A percentile compares a stretch with the other conserved stretches of the same genome.
Conservation (phyloP, 106 monocot species). For the Phalaenopsis aphrodite region DNA sequence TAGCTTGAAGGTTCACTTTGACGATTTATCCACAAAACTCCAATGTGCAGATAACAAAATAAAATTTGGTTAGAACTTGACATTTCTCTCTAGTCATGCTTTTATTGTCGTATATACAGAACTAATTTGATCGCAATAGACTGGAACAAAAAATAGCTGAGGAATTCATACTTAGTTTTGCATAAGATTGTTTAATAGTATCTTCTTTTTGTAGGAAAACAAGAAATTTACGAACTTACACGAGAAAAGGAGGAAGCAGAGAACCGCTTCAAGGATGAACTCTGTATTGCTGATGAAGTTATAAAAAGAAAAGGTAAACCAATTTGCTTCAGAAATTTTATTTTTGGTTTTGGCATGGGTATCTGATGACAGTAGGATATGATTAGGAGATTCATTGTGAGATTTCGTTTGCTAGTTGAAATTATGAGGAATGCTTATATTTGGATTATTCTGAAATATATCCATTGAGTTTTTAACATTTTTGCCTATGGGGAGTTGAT, state of each 20-base stretch:
- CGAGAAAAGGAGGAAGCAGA: slow-evolving; percentile 64
- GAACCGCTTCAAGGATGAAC: slow-evolving; percentile 31
- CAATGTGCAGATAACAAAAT: slow-evolving; percentile 47
- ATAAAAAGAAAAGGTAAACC: slow-evolving; percentile 58
- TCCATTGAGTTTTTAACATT: neutral
- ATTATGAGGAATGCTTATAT: neutral
- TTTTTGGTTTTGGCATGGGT: neutral
- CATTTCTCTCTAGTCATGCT: neutral
- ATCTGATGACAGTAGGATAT: neutral
- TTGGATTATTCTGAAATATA: neutral
- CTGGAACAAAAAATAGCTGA: neutral
- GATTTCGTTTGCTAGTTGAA: neutral
- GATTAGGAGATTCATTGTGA: neutral
- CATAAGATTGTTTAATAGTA: neutral
- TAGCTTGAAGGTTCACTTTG: slow-evolving; percentile 43
- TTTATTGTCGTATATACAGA: neutral
- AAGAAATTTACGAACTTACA: slow-evolving; percentile 44
- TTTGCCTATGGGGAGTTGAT: neutral
- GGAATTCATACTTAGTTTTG: neutral
- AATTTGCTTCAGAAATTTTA: slow-evolving; percentile 3
- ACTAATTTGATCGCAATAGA: neutral
- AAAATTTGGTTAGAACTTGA: slow-evolving; percentile 35
- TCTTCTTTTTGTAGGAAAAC: slow-evolving; percentile 33
- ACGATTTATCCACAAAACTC: slow-evolving; percentile 48
- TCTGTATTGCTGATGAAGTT: slow-evolving; percentile 24